Evolutionary conservation across 1,139 yeast genomes (phyloP), one percentile per base, ranked within the genome.

Genomic region (Scheffersomyces lignicola): DNA sequence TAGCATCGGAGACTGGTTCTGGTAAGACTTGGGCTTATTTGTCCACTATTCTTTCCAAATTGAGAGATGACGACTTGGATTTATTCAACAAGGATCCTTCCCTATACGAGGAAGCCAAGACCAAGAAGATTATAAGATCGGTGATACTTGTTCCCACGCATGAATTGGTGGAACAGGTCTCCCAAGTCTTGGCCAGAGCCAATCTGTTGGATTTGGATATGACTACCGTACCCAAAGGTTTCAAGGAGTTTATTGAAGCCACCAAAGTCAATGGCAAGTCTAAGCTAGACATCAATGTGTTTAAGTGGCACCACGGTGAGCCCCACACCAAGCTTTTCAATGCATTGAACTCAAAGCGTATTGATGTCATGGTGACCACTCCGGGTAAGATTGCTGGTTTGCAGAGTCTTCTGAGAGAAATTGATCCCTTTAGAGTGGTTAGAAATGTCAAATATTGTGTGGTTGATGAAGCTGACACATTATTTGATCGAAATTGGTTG

Each of bases 1-100:
- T 92, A 38, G 97, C 97, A 2, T 96, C 97, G 2, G 97, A 92
- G 55, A 92, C 98, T 0, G 98, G 97, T 0, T 83, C 95, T 0
- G 97, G 98, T 7, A 92, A 92, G 56, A 92, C 98, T 0, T 79
- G 96, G 80, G 89, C 97, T 0, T 92, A 90, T 53, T 57, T 90
- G 41, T 78, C 86, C 0, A 89, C 96, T 0, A 46, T 90, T 25
- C 48, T 90, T 34, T 83, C 88, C 35, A 78, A 76, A 44, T 63
- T 87, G 48, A 78, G 74, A 46, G 80, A 83, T 42, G 79, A 76
- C 39, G 76, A 76, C 38, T 43, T 63, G 34, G 49, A 46, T 4
- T 24, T 51, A 7, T 68, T 56, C 44, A 47, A 48, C 15, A 43
- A 44, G 5, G 65, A 62, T 27, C 41, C 43, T 2, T 56, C 60